Percentiles rank a stretch among this genome's conserved stretches.
Evolutionary conservation across 1,284 basidiomycete species (phyloP).

Genomic region (Prillingera fragicola): DNA sequence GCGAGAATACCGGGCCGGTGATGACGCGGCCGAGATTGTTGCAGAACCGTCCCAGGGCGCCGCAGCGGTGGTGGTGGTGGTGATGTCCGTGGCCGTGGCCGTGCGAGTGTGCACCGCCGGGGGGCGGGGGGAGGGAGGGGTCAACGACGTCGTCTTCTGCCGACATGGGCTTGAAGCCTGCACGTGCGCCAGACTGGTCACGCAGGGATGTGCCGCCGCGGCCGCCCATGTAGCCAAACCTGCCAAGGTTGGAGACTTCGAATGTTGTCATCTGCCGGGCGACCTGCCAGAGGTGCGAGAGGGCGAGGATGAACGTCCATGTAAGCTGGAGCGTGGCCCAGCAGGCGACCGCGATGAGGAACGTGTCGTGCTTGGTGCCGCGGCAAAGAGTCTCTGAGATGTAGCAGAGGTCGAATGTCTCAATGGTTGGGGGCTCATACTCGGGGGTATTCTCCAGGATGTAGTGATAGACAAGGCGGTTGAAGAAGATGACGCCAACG

Average conservation of each 20-base stretch:
- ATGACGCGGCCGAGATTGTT: conserved; percentile 21
- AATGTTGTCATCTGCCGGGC: conserved; percentile 92
- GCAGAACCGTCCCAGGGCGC: conserved; percentile 35
- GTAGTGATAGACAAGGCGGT: conserved; percentile 57
- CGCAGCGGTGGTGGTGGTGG: conserved; percentile 46
- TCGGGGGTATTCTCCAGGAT: conserved; percentile 46
- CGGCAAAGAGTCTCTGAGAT: conserved; percentile 65
- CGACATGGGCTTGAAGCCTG: conserved; percentile 14
- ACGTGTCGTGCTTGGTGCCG: conserved; percentile 62
- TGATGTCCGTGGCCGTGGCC: conserved; percentile 17
- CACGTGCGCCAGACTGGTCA: conserved; percentile 45
- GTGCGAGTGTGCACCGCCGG: conserved; percentile 19
- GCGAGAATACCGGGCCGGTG: conserved; percentile 58
- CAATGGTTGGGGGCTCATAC: conserved; percentile 50
- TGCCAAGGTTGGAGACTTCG: conserved; percentile 88
- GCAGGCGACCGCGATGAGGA: conserved; percentile 69
- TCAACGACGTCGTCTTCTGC: conserved; percentile 3
- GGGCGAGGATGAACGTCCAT: conserved; percentile 85
- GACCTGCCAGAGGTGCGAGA: conserved; percentile 85
- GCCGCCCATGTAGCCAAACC: conserved; percentile 96
- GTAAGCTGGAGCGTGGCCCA: conserved; percentile 89
- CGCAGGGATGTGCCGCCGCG: conserved; percentile 56
- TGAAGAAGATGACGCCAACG: conserved; percentile 69
- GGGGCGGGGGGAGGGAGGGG: conserved; percentile 3
- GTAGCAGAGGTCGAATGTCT: conserved; percentile 54